Evolutionary conservation across 1,284 basidiomycete genomes (phyloP).

Genomic region (Tremellales sp.): DNA sequence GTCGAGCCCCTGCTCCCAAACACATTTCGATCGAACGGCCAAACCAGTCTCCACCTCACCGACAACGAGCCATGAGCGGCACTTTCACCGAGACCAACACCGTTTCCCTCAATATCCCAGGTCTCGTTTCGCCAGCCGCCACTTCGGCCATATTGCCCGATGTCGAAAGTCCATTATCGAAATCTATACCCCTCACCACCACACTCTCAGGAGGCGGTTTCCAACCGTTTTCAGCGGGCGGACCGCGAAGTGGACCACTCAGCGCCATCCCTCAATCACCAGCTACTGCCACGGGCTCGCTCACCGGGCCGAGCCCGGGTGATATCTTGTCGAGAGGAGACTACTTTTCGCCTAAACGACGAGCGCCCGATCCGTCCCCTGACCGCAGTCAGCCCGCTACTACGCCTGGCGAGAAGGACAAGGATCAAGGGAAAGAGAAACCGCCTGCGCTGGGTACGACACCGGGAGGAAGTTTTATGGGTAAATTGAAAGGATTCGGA

Average conservation of each 20-base stretch:
- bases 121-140: conserved; percentile 63
- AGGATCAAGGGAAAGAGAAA: no score
- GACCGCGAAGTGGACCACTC: background rate
- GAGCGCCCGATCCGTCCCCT: conserved; percentile 15
- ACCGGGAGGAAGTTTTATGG: conserved; percentile 66
- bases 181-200: conserved; percentile 22
- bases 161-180: background rate
- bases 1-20: conserved; percentile 30
- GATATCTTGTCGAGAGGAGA: conserved; percentile 21
- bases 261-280: conserved; percentile 9
- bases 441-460: conserved; percentile 42
- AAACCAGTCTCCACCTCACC: conserved; percentile 22
- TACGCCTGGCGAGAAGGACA: conserved; percentile 7
- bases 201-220: conserved; percentile 1
- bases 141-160: conserved; percentile 51
- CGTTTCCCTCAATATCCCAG: conserved; percentile 54
- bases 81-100: conserved; percentile 17
- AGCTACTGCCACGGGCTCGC: conserved; percentile 1
- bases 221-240: conserved; percentile 1
- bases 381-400: conserved; percentile 5
- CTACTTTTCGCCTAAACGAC: conserved; percentile 39
- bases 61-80: conserved; percentile 29
- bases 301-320: conserved; percentile 1
- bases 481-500: conserved; percentile 70
- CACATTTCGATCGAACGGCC: conserved; percentile 40